Conservation (phyloP, 2,329 filamentous ascomycete genomes). For the Arachnomyces sp. region DNA sequence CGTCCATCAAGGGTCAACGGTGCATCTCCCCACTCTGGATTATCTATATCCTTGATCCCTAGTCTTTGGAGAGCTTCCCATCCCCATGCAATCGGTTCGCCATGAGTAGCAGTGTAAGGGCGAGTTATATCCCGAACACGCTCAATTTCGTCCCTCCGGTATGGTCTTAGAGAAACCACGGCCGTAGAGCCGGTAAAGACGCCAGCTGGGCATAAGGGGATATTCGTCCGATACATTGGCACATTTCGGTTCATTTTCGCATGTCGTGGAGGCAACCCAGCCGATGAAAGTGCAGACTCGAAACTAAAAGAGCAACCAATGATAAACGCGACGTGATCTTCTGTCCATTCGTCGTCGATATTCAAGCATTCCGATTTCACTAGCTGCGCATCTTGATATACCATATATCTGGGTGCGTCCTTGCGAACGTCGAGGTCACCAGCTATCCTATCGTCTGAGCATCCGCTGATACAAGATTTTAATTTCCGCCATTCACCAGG, state of each 20-base stretch:
- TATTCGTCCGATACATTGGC: conserved; percentile 53
- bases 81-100: conserved; percentile 57
- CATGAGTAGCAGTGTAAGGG: conserved; percentile 49
- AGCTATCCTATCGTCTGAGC: conserved; percentile 26
- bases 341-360: conserved; percentile 46
- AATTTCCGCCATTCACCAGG: conserved; percentile 37
- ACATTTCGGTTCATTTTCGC: conserved; percentile 43
- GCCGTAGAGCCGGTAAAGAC: conserved; percentile 48
- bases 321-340: conserved; percentile 53
- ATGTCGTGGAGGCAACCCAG: conserved; percentile 47
- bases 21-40: conserved; percentile 51
- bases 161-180: conserved; percentile 58
- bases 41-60: conserved; percentile 47
- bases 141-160: conserved; percentile 42
- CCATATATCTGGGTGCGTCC: conserved; percentile 51
- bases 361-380: conserved; percentile 32
- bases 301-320: conserved; percentile 59
- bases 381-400: conserved; percentile 46
- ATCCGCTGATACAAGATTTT: conserved; percentile 28
- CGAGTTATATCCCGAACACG: conserved; percentile 48
- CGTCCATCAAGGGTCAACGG: conserved; percentile 33
- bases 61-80: conserved; percentile 48
- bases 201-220: conserved; percentile 50
- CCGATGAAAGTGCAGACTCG: conserved; percentile 46
- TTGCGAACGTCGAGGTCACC: conserved; percentile 47